Evolutionary conservation across 345 rosid genomes (phyloP), one percentile per base, ranked within the genome.

Genomic region (Pseudoturritis turrita): DNA sequence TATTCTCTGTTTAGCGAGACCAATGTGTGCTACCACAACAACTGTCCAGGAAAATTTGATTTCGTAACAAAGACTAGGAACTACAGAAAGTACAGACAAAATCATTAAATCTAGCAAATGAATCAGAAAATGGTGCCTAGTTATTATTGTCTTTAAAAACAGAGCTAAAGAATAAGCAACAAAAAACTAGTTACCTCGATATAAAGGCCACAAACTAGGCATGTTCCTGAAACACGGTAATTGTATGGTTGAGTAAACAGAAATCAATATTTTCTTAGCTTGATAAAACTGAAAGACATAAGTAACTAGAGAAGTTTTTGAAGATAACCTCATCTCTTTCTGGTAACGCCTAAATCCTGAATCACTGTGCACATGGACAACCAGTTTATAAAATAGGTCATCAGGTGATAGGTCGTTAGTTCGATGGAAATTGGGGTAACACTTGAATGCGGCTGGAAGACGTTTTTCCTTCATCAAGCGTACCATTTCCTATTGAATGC

Each of bases 201-300:
- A 95, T 39, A 95, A 79, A 44, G 99, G 99, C 99, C 99, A 95
- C 73, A 95, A 65, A 64, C 85, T 88, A 14, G 85, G 96, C 55
- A 85, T 88, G 79, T 72, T 26, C 89, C 99, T 91, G 77, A 80
- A 83, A 77, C 43, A 83, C 17, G 43, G 44, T 36, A 36, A 53
- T 14, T 54, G 14, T 8, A 53, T n/a, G n/a, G n/a, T n/a, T n/a
- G n/a, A 55, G 43, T 62, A 70, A 44, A 76, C 33, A 62, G 17
- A 76, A 54, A 46, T 28, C 28, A 44, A 72, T 56, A 3, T 40
- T 53, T 43, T 40, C 71, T 47, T 61, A 69, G 71, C 78, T 51
- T 44, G 45, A 63, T 77, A 36, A 56, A 70, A 56, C 17, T 21
- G 39, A 36, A 56, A 39, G 44, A 47, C 49, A 52, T 44, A 50